Percentiles rank a stretch among this genome's conserved stretches.
Conservation (phyloP, 495 filamentous ascomycete genomes). For the Aspergillus bertholletiae region DNA sequence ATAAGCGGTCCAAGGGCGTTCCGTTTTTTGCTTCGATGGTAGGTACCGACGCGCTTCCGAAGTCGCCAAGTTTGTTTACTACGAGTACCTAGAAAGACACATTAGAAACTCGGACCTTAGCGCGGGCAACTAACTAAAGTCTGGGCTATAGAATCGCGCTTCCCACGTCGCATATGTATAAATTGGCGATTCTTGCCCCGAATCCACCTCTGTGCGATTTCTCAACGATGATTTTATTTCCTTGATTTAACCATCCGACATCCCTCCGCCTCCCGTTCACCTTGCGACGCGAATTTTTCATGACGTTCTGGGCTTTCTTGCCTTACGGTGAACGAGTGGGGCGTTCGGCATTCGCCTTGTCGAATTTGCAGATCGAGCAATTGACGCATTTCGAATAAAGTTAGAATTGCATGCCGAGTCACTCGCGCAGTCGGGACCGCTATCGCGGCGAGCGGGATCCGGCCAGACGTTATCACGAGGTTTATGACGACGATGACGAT, state of each 20-base stretch:
- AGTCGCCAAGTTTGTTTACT: neutral
- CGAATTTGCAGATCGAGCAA: neutral
- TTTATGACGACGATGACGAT: conserved; percentile 26
- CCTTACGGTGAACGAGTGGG: neutral
- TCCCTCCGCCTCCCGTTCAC: neutral
- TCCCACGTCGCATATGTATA: neutral
- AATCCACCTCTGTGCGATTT: neutral
- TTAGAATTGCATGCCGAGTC: conserved; percentile 35
- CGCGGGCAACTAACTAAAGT: neutral
- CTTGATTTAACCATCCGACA: neutral
- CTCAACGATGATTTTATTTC: neutral
- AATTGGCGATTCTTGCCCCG: neutral
- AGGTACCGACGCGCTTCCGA: neutral
- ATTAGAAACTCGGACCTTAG: neutral
- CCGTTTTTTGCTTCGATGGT: neutral
- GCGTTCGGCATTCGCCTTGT: neutral
- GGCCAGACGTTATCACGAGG: conserved; percentile 16
- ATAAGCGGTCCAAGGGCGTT: neutral
- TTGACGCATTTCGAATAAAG: conserved; percentile 9
- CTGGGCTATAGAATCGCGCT: neutral
- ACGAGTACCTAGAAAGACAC: neutral
- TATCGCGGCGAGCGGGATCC: conserved; percentile 39
- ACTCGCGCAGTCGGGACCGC: conserved; percentile 39
- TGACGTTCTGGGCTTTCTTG: neutral
- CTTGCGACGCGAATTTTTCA: neutral